Base-by-base conservation (phyloP, 495 filamentous ascomycete genomes). In the Aspergillus biplanus region DNA sequence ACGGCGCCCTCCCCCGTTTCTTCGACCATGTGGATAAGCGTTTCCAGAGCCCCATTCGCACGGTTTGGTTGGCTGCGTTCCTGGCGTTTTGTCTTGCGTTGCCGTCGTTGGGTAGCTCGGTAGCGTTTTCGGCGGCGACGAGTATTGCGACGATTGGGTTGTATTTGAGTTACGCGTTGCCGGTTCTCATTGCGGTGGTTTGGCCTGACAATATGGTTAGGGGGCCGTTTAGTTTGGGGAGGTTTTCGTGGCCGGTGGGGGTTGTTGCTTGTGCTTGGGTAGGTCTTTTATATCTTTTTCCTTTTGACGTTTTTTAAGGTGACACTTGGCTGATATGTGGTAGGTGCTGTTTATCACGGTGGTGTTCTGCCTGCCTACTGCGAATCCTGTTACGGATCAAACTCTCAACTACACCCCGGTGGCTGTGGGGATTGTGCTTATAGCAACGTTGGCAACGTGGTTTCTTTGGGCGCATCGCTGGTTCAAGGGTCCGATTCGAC, bases 391-490 rank as follows among this genome's bases (percentile, higher is more conserved):
- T 12, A 54, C 52, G 13, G 52, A 54, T 32, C 52, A 54, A 32
- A 54, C 52, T 0, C 32, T 54, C 27, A 54, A 54, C 27, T 54
- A 54, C 33, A 54, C 52, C 12, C 52, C 52, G 1, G 52, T 54
- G 3, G 52, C 52, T n/a, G 52, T 54, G 0, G 52, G 52, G 15
- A 54, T 54, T 11, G 52, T 54, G 6, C 52, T 54, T 33, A 1
- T 54, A 1, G 52, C 7, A 0, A 54, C 52, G 0, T 32, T 54
- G 27, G 52, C 27, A 1, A 33, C 52, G 5, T 54, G 52, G 52
- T 15, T 54, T 33, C 52, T 54, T 32, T 54, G 52, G 52, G 52
- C 52, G 15, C 52, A 54, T 54, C 52, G 52, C 52, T 54, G 52
- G 52, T 54, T 54, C 52, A 54, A 9, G 32, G 52, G 52, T 4